Conservation (phyloP, 805 yeast species). For the Candida railenensis region DNA sequence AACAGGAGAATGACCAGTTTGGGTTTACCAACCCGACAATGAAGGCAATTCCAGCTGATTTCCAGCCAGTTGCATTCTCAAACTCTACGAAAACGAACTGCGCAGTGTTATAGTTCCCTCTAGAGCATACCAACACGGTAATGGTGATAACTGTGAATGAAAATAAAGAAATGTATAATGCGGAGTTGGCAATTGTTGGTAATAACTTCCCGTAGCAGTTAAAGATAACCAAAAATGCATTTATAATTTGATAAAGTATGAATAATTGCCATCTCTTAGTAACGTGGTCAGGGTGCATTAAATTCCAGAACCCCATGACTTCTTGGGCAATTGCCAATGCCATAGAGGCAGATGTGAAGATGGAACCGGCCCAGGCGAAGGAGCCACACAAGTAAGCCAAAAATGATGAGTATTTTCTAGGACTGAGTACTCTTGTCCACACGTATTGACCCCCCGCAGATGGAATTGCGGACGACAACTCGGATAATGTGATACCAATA, state of each 20-base stretch:
- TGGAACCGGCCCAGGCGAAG: conserved; percentile 42
- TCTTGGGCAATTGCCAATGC: conserved; percentile 33
- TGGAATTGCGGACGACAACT: conserved; percentile 39
- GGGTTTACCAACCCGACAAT: conserved; percentile 40
- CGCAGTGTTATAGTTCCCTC: conserved; percentile 31
- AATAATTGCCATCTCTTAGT: conserved; percentile 36
- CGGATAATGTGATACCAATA: conserved; percentile 39
- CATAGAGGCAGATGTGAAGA: conserved; percentile 41
- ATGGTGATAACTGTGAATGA: conserved; percentile 35
- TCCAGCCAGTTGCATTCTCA: conserved; percentile 25
- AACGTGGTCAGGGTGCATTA: conserved; percentile 33
- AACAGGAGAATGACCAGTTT: conserved; percentile 38
- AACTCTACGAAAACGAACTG: conserved; percentile 21
- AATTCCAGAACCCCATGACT: conserved; percentile 37
- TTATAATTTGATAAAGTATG: conserved; percentile 35
- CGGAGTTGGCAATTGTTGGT: conserved; percentile 33
- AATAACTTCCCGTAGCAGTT: conserved; percentile 37
- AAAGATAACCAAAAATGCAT: conserved; percentile 29
- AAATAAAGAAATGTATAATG: conserved; percentile 33
- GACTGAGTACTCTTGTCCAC: conserved; percentile 41
- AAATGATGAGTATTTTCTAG: conserved; percentile 34
- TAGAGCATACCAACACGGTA: conserved; percentile 38
- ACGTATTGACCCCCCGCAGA: conserved; percentile 45
- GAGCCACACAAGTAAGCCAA: conserved; percentile 40
- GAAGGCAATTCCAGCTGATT: conserved; percentile 33